Evolutionary conservation across 2,329 filamentous ascomycete species (phyloP), one percentile per base, ranked within the genome.

Genomic region (Claviceps monticola): DNA sequence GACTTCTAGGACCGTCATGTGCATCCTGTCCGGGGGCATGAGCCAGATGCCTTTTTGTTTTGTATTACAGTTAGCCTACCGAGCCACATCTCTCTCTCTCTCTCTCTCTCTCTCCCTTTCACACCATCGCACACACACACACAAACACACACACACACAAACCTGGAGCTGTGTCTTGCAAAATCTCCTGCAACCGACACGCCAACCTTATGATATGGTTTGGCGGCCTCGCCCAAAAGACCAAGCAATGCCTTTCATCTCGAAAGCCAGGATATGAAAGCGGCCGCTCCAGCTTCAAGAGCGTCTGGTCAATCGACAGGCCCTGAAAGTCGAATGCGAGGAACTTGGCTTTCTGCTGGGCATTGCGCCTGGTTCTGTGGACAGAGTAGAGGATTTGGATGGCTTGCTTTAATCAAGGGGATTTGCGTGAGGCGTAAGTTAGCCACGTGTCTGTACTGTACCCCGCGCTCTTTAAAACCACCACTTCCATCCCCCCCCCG

Each of bases 141-240:
- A 64, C 3, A 29, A 14, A n/a, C n/a, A 42, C 7, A 14, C 8
- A 19, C 6, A 21, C 6, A 38, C 9, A 41, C 83, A 64, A 71
- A 93, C 88, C 78, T 38, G 88, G 86, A 14, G 83, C 83, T 19
- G 79, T 75, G 19, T 73, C 68, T 52, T 74, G 71, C 47, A 94
- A 70, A 60, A 79, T 75, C 48, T 74, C 66, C 66, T 96, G 91
- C 34, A 96, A 69, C 52, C 76, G 75, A 2, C 71, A 67, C 2
- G 91, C 80, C 53, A 97, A 68, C 19, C 75, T 69, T 46, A 84
- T 73, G 17, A 96, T 73, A 58, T 84, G 80, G 46, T 79, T 68
- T 0, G 90, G 86, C 16, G 91, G 91, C 6, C 90, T 76, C 3
- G 86, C 88, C 88, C 89, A 96, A 62, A 96, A 83, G 0, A 89